Evolutionary conservation across 2,329 filamentous ascomycete genomes (phyloP).

Genomic region (Penicillium palitans): DNA sequence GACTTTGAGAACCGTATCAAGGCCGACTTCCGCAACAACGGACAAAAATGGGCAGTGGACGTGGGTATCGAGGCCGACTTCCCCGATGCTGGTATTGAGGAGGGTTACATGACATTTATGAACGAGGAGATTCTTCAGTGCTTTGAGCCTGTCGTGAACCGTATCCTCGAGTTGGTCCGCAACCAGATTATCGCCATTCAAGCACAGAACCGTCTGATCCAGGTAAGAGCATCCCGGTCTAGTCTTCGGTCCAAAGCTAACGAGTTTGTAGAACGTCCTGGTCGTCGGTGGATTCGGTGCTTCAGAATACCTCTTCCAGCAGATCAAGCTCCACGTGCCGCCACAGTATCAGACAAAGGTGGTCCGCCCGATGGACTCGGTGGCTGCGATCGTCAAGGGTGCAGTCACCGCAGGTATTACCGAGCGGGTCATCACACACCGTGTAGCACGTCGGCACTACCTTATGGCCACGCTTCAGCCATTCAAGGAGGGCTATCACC

Average conservation of each 20-base stretch:
- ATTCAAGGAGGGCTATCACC: constrained; percentile 98
- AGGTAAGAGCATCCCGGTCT: constrained; percentile 52
- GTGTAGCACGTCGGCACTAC: constrained; percentile 95
- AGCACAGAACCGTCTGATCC: constrained; percentile 87
- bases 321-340: constrained; percentile 97
- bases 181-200: constrained; percentile 99
- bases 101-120: constrained; percentile 99
- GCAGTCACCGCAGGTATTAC: constrained; percentile 97
- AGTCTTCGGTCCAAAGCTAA: constrained; percentile 19
- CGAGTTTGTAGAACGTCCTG: constrained; percentile 69
- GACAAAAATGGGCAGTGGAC: constrained; percentile 98
- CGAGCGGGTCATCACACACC: constrained; percentile 92
- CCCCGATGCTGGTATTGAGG: constrained; percentile 95
- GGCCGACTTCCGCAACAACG: constrained; percentile 98
- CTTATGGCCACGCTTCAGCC: constrained; percentile 98
- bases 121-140: constrained; percentile 99
- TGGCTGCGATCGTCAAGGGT: constrained; percentile 97
- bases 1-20: constrained; percentile 99
- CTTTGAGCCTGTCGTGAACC: constrained; percentile 97
- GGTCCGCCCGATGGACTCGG: constrained; percentile 97
- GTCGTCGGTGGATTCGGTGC: constrained; percentile 98
- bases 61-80: constrained; percentile 98
- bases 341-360: constrained; percentile 99
- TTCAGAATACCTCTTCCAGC: constrained; percentile 98
- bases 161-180: constrained; percentile 90